Conservation (phyloP, 805 yeast genomes). For the Ogataea methanolica region DNA sequence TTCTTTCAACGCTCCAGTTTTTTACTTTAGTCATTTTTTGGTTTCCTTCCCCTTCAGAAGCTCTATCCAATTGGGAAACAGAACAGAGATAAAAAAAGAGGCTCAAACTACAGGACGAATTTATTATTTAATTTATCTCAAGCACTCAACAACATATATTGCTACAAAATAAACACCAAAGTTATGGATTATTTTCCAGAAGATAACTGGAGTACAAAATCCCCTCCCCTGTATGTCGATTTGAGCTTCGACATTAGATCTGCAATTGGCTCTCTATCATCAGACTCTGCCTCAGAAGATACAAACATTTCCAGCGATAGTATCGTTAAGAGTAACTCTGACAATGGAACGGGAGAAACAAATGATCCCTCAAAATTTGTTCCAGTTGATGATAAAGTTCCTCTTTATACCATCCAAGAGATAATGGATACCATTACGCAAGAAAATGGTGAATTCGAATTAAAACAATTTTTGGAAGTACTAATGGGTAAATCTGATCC, state of each 20-base stretch:
- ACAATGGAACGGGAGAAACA: not conserved
- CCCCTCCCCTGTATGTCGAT: constrained; percentile 5
- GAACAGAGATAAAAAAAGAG: too few species aligned
- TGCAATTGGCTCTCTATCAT: constrained; percentile 6
- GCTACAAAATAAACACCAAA: not conserved
- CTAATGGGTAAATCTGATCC: constrained; percentile 5
- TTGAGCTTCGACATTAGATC: constrained; percentile 9
- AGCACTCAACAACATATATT: not conserved
- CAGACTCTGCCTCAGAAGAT: constrained; percentile 7
- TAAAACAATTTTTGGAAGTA: constrained; percentile 5
- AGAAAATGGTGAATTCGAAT: constrained; percentile 5
- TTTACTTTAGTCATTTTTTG: too few species aligned
- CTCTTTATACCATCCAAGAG: constrained; percentile 6
- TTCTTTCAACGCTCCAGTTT: too few species aligned
- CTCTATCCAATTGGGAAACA: too few species aligned
- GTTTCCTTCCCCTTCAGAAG: too few species aligned
- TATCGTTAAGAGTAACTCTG: not conserved
- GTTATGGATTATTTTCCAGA: not conserved
- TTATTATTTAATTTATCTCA: too few species aligned
- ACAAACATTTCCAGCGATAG: not conserved
- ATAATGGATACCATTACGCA: constrained; percentile 3
- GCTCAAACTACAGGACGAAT: too few species aligned
- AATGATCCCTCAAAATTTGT: not conserved
- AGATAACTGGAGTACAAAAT: not conserved
- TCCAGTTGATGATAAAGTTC: not conserved